Evolutionary conservation across 129 eudicot species (phyloP), one percentile per base, ranked within the genome.

Genomic region (Lactuca saligna): DNA sequence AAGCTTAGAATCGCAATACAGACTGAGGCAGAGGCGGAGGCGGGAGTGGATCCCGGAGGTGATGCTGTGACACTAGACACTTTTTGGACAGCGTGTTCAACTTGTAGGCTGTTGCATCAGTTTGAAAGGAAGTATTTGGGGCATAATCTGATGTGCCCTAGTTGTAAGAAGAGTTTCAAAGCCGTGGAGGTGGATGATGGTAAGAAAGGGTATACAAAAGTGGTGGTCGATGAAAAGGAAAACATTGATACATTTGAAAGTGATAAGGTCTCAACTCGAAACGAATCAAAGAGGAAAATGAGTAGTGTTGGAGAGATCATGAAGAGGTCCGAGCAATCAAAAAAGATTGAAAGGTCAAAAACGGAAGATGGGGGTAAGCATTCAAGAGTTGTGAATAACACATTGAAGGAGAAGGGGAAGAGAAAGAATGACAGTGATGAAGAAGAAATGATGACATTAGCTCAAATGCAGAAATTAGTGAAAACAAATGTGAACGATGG

Each of bases 61-160:
- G 49, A 25, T 46, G 72, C 2, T 29, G 70, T 0, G 13, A 69
- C 3, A 32, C 63, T 49, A 46, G 89, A 81, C 17, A 79, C 83
- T 55, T 90, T 90, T 77, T 82, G 85, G 97, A 81, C 97, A 3
- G 78, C 81, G 42, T 90, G 97, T 79, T 67, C 84, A 20, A 42
- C 51, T 13, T 90, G 97, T 70, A 56, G 80, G 61, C 66, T 83
- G 75, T 61, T 84, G 71, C 89, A 90, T 74, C 66, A 85, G 82
- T 85, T 80, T 81, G 95, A 90, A 79, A 85, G 87, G 83, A 90
- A 42, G 85, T 90, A 85, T 79, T 69, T 87, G 61, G 95, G 84
- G 81, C 89, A 85, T 63, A 79, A 51, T 75, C 56, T 90, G 81
- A 66, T 82, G 78, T 90, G 97, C 61, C 89, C 91, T 3, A 79